Percentiles rank a stretch among this genome's conserved stretches.
Conservation (phyloP, 2,329 filamentous ascomycete genomes). For the Magnaporthiopsis rhizophila region DNA sequence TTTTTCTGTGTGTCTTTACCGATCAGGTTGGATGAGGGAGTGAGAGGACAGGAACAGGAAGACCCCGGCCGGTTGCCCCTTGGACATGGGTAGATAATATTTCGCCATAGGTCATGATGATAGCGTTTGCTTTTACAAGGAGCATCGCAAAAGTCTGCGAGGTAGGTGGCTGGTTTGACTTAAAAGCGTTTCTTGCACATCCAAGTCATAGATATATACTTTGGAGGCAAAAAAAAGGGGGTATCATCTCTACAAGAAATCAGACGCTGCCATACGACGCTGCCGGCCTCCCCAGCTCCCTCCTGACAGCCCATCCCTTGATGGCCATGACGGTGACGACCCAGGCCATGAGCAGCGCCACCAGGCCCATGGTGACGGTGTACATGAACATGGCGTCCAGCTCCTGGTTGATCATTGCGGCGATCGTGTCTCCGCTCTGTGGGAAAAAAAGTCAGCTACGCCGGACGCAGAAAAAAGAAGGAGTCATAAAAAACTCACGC, state of each 20-base stretch:
- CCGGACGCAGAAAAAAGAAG: not conserved
- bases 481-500: constrained; percentile 55
- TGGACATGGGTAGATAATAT: no score
- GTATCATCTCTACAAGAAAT: not conserved
- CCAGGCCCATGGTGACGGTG: constrained; percentile 77
- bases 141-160: not conserved
- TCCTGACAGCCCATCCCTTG: constrained; percentile 73
- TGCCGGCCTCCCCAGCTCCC: constrained; percentile 22
- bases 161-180: not conserved
- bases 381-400: constrained; percentile 92
- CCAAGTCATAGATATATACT: not conserved
- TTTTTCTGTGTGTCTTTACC: not conserved
- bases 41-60: not conserved
- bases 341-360: constrained; percentile 80
- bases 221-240: not conserved
- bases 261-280: not conserved
- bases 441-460: no score
- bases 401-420: constrained; percentile 66
- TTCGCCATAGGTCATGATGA: not conserved
- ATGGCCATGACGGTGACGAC: constrained; percentile 68
- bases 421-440: constrained; percentile 66
- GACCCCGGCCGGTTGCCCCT: no score
- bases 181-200: not conserved
- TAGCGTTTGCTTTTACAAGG: not conserved
- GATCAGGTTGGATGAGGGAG: no score